Conservation (phyloP, 805 yeast genomes). For the Candida namnaoensis region DNA sequence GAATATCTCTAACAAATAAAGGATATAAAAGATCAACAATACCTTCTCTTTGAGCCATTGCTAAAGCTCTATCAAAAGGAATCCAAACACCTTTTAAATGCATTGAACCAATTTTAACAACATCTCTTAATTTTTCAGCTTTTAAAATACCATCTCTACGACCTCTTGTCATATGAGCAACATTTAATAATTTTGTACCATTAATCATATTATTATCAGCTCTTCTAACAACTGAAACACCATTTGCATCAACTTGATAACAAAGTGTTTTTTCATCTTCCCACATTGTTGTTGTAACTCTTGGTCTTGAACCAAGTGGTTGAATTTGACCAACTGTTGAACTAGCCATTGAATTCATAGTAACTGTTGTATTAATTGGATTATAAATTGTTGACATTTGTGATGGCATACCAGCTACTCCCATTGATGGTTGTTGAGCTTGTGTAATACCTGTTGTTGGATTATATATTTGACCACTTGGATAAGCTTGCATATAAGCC, state of each 20-base stretch:
- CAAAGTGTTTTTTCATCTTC: constrained; percentile 81
- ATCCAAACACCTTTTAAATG: constrained; percentile 88
- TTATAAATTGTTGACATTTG: not conserved
- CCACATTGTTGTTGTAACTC: constrained; percentile 84
- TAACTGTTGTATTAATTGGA: not conserved
- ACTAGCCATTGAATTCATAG: not conserved
- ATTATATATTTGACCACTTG: too few relatives aligned
- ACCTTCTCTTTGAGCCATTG: constrained; percentile 76
- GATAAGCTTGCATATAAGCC: too few relatives aligned
- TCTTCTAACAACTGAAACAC: constrained; percentile 72
- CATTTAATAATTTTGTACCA: constrained; percentile 77
- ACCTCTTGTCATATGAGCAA: constrained; percentile 83
- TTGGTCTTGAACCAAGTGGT: constrained; percentile 32
- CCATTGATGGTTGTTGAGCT: constrained; percentile 2
- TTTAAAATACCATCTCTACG: constrained; percentile 79
- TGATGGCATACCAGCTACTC: not conserved
- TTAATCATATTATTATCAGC: constrained; percentile 83
- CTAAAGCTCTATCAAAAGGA: constrained; percentile 75
- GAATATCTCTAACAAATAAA: constrained; percentile 66
- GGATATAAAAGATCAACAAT: constrained; percentile 61
- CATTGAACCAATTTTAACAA: constrained; percentile 82
- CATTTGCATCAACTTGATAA: constrained; percentile 79
- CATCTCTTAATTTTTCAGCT: constrained; percentile 68
- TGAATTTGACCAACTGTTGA: constrained; percentile 17
- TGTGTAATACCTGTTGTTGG: too few relatives aligned